A percentile compares a stretch with the other conserved stretches of the same genome.
Conservation (phyloP, 2,329 filamentous ascomycete genomes). For the Sphaerulina vaccinii region DNA sequence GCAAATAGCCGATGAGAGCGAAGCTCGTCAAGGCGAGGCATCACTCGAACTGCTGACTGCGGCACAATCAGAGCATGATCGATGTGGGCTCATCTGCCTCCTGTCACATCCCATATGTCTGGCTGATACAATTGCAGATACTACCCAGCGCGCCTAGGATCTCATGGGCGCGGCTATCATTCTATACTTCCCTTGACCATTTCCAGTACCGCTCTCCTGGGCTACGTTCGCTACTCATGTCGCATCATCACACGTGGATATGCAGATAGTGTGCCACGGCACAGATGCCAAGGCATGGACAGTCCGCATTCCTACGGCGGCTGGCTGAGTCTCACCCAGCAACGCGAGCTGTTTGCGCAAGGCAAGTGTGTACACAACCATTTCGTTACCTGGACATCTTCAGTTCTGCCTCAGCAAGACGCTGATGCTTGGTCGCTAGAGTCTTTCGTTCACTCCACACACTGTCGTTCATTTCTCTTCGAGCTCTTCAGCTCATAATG, state of each 20-base stretch:
- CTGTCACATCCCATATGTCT: background rate
- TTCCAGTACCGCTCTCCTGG: background rate
- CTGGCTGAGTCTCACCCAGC: slow-evolving; percentile 1
- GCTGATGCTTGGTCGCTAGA: background rate
- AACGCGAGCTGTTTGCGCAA: slow-evolving; percentile 10
- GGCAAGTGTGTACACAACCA: slow-evolving; percentile 4
- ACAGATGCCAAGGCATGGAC: too few relatives aligned
- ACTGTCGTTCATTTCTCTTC: slow-evolving; percentile 15
- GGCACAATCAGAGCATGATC: background rate
- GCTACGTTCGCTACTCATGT: background rate
- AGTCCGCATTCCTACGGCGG: slow-evolving; percentile 12
- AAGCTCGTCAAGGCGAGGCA: background rate
- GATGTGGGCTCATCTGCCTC: too few relatives aligned
- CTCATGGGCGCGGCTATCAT: background rate
- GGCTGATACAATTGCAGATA: background rate
- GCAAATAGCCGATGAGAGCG: too few relatives aligned
- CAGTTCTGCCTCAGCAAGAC: background rate
- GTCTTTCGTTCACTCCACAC: slow-evolving; percentile 7
- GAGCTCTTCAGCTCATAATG: slow-evolving; percentile 10
- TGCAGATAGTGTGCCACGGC: too few relatives aligned
- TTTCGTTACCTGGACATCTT: background rate
- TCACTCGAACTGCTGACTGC: background rate
- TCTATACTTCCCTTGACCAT: too few relatives aligned
- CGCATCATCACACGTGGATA: background rate
- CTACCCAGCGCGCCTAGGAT: background rate